These are phyloP conservation scores for Fusarium sacchari DNA, from an alignment of 2,329 filamentous ascomycete genomes.

Conservation along the genomic window DNA sequence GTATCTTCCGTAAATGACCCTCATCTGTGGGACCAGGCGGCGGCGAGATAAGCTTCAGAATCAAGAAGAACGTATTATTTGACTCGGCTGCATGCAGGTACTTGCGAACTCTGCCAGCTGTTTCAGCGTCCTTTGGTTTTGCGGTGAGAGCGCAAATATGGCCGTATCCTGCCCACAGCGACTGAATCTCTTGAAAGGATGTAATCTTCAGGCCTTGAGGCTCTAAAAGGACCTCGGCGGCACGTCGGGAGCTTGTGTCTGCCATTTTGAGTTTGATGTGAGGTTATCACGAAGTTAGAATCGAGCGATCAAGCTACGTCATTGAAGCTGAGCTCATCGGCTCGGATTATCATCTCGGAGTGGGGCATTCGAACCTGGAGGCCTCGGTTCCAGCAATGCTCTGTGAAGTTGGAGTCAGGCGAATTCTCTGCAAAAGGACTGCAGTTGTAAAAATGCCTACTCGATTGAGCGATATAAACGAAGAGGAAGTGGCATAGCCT, in stretches of 20 bases:
- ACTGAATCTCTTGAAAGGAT: slow-evolving; percentile 53
- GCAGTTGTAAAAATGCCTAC: background rate
- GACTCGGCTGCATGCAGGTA: background rate
- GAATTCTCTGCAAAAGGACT: too few species aligned
- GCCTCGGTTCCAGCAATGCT: background rate
- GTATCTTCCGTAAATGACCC: slow-evolving; percentile 71
- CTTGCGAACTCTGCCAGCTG: slow-evolving; percentile 17
- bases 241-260: slow-evolving; percentile 31
- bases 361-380: background rate
- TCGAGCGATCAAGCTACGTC: background rate
- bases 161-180: slow-evolving; percentile 63
- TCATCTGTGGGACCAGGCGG: slow-evolving; percentile 56
- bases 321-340: slow-evolving; percentile 6
- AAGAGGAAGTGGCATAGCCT: background rate
- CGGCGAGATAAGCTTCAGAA: slow-evolving; percentile 70
- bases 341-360: slow-evolving; percentile 31
- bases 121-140: slow-evolving; percentile 41
- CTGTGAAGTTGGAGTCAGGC: background rate
- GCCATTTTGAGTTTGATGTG: slow-evolving; percentile 7
- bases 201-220: slow-evolving; percentile 54
- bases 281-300: background rate
- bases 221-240: slow-evolving; percentile 54
- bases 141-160: slow-evolving; percentile 66
- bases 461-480: background rate
- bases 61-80: slow-evolving; percentile 51